phyloP scores from a whole-genome alignment of 2,329 filamentous ascomycete genomes.

The Sporothrix humicola region DNA sequence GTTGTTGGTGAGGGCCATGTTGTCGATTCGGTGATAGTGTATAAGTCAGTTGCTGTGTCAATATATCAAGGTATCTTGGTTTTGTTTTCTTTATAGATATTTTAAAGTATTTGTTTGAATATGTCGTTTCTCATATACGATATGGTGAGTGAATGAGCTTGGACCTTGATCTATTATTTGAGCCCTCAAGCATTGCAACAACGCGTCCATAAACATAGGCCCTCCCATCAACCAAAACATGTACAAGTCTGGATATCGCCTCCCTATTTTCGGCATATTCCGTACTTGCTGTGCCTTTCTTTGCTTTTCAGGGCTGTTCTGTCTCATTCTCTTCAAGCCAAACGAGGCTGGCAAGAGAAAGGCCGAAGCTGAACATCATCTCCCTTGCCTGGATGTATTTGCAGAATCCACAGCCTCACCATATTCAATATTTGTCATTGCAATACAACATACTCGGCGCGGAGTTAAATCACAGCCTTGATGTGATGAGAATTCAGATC shows the following conservation, averaged over 20 bases:
- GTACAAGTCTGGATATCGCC: neutral
- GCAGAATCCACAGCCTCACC: neutral
- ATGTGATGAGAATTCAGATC: too few relatives aligned
- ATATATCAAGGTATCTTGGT: neutral
- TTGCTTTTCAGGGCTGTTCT: neutral
- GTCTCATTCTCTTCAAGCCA: neutral
- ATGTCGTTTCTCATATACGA: too few relatives aligned
- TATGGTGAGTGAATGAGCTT: too few relatives aligned
- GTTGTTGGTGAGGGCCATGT: neutral
- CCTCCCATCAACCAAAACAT: too few relatives aligned
- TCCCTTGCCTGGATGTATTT: neutral
- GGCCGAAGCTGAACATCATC: neutral
- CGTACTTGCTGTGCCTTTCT: neutral
- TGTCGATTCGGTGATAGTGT: too few relatives aligned
- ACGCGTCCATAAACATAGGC: too few relatives aligned
- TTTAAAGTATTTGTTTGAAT: too few relatives aligned
- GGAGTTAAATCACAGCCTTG: too few relatives aligned
- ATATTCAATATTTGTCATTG: neutral
- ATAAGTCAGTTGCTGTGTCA: neutral
- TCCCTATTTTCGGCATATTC: conserved; percentile 1
- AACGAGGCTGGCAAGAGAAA: neutral
- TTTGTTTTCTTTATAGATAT: too few relatives aligned
- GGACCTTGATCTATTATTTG: too few relatives aligned
- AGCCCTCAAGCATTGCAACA: too few relatives aligned
- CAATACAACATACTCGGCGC: too few relatives aligned